Conservation (phyloP, 768 basidiomycete species). For the Termitomyces sp. region DNA sequence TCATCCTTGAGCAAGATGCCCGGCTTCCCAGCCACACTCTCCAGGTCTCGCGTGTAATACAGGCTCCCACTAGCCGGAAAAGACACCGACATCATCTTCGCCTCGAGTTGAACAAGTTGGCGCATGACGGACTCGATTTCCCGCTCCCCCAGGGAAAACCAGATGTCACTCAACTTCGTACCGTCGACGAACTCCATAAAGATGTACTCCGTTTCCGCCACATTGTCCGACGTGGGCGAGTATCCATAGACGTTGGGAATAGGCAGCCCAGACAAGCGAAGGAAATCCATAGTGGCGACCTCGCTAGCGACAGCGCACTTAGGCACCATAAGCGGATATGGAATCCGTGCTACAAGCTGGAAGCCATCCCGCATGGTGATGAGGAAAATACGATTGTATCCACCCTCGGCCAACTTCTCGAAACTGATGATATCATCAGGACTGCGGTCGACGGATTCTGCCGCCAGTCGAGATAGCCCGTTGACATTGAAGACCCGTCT, state of each 20-base stretch:
- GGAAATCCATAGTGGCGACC: conserved; percentile 38
- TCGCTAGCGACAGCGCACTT: conserved; percentile 38
- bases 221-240: conserved; percentile 33
- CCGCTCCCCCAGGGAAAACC: conserved; percentile 29
- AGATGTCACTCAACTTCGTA: conserved; percentile 35
- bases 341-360: conserved; percentile 36
- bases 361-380: conserved; percentile 30
- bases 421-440: not conserved
- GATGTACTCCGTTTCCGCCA: conserved; percentile 38
- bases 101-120: conserved; percentile 43
- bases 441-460: not conserved
- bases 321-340: conserved; percentile 30
- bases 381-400: conserved; percentile 33
- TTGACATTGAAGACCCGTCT: not conserved
- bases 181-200: conserved; percentile 18
- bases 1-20: conserved; percentile 6
- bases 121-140: conserved; percentile 36
- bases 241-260: conserved; percentile 37
- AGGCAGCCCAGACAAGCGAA: conserved; percentile 33
- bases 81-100: conserved; percentile 38
- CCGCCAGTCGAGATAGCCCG: not conserved
- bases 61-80: conserved; percentile 20
- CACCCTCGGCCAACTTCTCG: conserved; percentile 21
- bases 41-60: conserved; percentile 41
- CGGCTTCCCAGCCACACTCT: conserved; percentile 27